phyloP scores from a whole-genome alignment of 2,329 filamentous ascomycete species.

The Venturia oleaginea region DNA sequence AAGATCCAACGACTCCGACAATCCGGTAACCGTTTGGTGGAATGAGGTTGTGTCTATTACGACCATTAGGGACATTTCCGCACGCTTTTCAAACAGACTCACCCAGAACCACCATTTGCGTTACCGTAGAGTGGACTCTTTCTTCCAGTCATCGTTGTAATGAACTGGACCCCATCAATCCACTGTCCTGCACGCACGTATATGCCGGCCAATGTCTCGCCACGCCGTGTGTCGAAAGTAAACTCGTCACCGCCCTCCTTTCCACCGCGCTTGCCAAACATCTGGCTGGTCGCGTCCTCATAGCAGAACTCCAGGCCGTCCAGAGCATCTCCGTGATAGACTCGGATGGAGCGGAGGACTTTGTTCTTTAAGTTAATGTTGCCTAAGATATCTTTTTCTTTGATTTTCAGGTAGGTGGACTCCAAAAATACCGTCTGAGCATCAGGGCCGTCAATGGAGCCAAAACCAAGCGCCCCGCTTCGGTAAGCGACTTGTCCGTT shows the following conservation, averaged over 20 bases:
- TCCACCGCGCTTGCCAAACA: conserved; percentile 76
- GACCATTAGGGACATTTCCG: neutral
- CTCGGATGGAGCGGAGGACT: conserved; percentile 62
- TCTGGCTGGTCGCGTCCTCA: conserved; percentile 72
- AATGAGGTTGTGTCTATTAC: conserved; percentile 68
- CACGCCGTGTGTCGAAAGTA: conserved; percentile 70
- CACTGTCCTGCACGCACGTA: conserved; percentile 68
- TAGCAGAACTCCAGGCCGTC: conserved; percentile 91
- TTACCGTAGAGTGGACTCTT: conserved; percentile 83
- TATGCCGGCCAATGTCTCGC: conserved; percentile 84
- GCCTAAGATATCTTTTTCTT: conserved; percentile 14
- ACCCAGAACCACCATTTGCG: conserved; percentile 69
- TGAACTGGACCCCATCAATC: conserved; percentile 81
- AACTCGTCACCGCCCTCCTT: conserved; percentile 64
- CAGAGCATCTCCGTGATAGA: conserved; percentile 68
- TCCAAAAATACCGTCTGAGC: conserved; percentile 67
- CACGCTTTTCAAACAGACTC: conserved; percentile 34
- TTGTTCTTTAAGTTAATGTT: conserved; percentile 46
- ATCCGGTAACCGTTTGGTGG: conserved; percentile 83
- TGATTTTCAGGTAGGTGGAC: conserved; percentile 44
- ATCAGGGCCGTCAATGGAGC: conserved; percentile 60
- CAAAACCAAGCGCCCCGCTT: conserved; percentile 64
- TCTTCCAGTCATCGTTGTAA: conserved; percentile 86
- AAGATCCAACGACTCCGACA: conserved; percentile 77
- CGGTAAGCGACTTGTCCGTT: conserved; percentile 67